Conservation (phyloP, 768 basidiomycete species). For the Boletus sensibilis region DNA sequence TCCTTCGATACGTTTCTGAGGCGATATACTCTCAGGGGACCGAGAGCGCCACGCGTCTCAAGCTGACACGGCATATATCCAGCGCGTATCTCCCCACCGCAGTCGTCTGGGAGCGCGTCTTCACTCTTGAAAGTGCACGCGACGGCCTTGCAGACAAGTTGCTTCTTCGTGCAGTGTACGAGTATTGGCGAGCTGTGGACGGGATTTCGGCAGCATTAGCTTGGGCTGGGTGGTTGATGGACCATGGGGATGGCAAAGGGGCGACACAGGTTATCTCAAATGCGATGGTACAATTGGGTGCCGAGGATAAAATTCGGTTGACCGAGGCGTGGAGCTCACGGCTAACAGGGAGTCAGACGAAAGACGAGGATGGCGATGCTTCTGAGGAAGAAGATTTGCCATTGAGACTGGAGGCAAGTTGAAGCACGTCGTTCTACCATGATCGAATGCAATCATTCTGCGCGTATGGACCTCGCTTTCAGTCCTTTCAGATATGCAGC, state of each 20-base stretch:
- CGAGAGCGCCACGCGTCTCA: slow-evolving; percentile 19
- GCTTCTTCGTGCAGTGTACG: slow-evolving; percentile 34
- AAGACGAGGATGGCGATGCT: slow-evolving; percentile 9
- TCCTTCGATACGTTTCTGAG: slow-evolving; percentile 44
- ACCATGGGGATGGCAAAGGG: slow-evolving; percentile 39
- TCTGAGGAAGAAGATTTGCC: slow-evolving; percentile 17
- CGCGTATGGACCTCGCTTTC: background rate
- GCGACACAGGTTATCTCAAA: slow-evolving; percentile 39
- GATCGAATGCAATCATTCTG: background rate
- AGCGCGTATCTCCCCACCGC: slow-evolving; percentile 42
- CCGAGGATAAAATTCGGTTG: slow-evolving; percentile 33
- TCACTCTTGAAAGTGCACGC: slow-evolving; percentile 31
- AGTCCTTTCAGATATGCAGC: background rate
- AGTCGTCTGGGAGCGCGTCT: slow-evolving; percentile 44
- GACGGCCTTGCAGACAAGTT: slow-evolving; percentile 17
- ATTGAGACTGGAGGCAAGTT: slow-evolving; percentile 12
- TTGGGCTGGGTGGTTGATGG: slow-evolving; percentile 51
- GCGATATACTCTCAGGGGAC: slow-evolving; percentile 24
- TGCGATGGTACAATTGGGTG: slow-evolving; percentile 29
- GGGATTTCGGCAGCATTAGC: slow-evolving; percentile 37
- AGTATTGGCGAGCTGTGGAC: slow-evolving; percentile 43
- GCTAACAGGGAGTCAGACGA: slow-evolving; percentile 9
- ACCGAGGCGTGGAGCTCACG: slow-evolving; percentile 37
- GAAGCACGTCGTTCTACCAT: background rate
- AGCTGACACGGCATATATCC: slow-evolving; percentile 41